Conservation (phyloP, 192 early-diverging fungal species). For the Coemansia umbellata region DNA sequence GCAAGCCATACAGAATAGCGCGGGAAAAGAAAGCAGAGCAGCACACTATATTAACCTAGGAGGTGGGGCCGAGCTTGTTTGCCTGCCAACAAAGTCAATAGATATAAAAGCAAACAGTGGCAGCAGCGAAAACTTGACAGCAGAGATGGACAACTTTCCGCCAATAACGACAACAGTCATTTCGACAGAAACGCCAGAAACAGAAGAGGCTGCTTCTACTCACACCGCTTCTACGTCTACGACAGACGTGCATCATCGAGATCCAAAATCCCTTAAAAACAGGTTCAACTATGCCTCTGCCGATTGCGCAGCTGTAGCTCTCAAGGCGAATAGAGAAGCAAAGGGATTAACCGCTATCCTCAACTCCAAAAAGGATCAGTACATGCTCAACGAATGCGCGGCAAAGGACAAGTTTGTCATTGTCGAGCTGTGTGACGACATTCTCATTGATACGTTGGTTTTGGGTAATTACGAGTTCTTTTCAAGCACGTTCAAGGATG, state of each 20-base stretch:
- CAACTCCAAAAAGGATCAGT: constrained; percentile 87
- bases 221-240: too few relatives aligned
- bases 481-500: constrained; percentile 86
- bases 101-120: too few relatives aligned
- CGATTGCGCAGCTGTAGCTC: constrained; percentile 89
- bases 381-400: constrained; percentile 91
- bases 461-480: constrained; percentile 98
- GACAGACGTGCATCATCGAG: constrained; percentile 8
- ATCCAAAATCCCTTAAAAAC: constrained; percentile 66
- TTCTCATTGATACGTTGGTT: constrained; percentile 83
- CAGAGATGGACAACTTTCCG: too few relatives aligned
- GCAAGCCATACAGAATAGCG: too few relatives aligned
- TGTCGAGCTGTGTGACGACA: constrained; percentile 93
- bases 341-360: constrained; percentile 78
- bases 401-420: constrained; percentile 74
- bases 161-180: too few relatives aligned
- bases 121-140: too few relatives aligned
- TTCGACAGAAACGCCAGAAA: too few relatives aligned
- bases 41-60: too few relatives aligned
- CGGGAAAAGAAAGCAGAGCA: too few relatives aligned
- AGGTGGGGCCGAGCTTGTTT: too few relatives aligned
- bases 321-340: constrained; percentile 81
- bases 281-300: constrained; percentile 94
- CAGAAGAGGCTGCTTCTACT: too few relatives aligned
- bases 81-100: too few relatives aligned